Evolutionary conservation across 495 filamentous ascomycete genomes (phyloP).

Genomic region (Friedmanniomyces simplex): DNA sequence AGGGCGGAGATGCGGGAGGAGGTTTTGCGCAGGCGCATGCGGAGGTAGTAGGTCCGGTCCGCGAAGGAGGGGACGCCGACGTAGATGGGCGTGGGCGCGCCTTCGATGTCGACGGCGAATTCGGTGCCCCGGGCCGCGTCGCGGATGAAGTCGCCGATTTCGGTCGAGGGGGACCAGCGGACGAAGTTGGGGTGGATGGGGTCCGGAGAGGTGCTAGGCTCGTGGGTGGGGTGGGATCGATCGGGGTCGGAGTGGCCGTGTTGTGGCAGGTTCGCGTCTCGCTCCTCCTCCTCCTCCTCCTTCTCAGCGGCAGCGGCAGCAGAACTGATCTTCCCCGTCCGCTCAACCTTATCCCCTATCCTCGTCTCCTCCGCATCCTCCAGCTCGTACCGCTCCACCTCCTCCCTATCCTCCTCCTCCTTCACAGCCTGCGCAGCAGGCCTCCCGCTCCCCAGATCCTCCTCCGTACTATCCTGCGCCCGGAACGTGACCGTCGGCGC

Average conservation of each 20-base stretch:
- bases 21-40: conserved; percentile 61
- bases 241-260: too few species aligned
- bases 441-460: conserved; percentile 46
- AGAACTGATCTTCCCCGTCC: conserved; percentile 37
- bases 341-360: conserved; percentile 41
- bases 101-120: conserved; percentile 77
- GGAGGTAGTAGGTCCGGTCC: conserved; percentile 79
- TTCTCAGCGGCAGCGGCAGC: conserved; percentile 4
- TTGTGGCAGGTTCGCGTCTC: too few species aligned
- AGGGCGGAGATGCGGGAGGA: conserved; percentile 54
- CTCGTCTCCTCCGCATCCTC: conserved; percentile 36
- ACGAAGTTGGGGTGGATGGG: conserved; percentile 48
- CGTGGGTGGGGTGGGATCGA: too few species aligned
- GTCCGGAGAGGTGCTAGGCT: too few species aligned
- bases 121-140: conserved; percentile 75
- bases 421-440: conserved; percentile 25
- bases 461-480: conserved; percentile 60
- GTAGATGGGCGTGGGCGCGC: conserved; percentile 54
- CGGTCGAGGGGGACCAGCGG: conserved; percentile 82
- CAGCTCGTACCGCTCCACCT: conserved; percentile 23
- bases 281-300: conserved; percentile 5
- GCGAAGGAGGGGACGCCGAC: conserved; percentile 78
- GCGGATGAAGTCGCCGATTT: conserved; percentile 90
- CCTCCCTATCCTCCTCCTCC: conserved; percentile 27
- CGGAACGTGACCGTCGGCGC: conserved; percentile 68